Percentiles rank a stretch among this genome's conserved stretches.
phyloP scores from a whole-genome alignment of 305 asterid species.

The Fraxinus greggii region DNA sequence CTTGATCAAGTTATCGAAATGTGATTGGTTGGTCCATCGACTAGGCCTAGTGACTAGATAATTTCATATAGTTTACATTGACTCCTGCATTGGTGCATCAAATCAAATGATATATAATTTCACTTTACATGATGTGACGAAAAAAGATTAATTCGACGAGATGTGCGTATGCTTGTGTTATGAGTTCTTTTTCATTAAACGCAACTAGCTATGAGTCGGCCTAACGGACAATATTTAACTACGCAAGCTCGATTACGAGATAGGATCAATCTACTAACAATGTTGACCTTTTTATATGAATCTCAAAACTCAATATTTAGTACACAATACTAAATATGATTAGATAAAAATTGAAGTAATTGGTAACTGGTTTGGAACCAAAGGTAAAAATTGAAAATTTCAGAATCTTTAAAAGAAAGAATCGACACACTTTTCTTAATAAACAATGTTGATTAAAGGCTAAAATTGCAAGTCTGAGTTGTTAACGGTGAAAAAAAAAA shows the following conservation, averaged over 20 bases:
- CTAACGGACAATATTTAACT: neutral
- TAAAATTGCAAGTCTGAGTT: neutral
- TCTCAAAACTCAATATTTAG: neutral
- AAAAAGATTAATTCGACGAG: no score
- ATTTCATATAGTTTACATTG: no score
- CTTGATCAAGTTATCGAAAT: neutral
- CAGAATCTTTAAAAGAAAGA: neutral
- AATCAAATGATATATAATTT: no score
- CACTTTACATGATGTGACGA: neutral
- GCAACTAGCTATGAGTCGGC: neutral
- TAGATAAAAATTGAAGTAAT: no score
- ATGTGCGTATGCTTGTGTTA: no score
- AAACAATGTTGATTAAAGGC: neutral
- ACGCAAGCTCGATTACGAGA: no score
- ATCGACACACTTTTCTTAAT: neutral
- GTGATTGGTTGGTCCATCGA: neutral
- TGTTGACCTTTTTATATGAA: no score
- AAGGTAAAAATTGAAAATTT: no score
- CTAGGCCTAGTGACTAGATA: neutral
- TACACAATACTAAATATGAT: neutral
- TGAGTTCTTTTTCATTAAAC: neutral
- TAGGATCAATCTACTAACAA: neutral
- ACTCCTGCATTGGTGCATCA: neutral
- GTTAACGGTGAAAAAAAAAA: no score
- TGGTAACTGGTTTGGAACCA: no score